These are phyloP conservation scores for Dichomitus squalens DNA, from an alignment of 1,284 basidiomycete genomes.

Conservation along the genomic window DNA sequence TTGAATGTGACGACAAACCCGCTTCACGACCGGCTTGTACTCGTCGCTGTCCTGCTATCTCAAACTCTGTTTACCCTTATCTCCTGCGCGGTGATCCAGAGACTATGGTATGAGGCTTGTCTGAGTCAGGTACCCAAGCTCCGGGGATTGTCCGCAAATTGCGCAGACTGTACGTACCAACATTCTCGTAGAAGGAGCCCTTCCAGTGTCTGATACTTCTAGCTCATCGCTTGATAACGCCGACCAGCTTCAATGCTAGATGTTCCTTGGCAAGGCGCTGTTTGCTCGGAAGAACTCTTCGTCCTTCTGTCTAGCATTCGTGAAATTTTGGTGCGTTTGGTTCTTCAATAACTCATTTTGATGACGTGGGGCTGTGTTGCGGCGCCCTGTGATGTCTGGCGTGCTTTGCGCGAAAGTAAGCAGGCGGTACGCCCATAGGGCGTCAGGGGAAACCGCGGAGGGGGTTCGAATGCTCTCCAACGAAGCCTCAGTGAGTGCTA, in stretches of 20 bases:
- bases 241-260: not conserved
- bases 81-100: no score
- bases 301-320: not conserved
- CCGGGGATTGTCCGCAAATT: no score
- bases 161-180: no score
- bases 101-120: no score
- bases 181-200: not conserved
- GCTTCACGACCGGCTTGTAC: not conserved
- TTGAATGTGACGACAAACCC: not conserved
- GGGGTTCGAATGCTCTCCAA: no score
- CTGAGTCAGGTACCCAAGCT: no score
- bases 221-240: not conserved
- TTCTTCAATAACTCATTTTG: no score
- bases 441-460: not conserved
- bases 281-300: not conserved
- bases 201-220: not conserved
- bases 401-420: not conserved
- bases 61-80: no score
- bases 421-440: not conserved
- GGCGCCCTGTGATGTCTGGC: not conserved
- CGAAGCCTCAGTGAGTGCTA: no score
- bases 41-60: not conserved
- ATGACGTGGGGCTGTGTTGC: not conserved
- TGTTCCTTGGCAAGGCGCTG: not conserved
- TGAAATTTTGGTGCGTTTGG: no score